These are phyloP conservation scores for Ilex paraguariensis DNA, from an alignment of 305 asterid genomes.

Conservation along the genomic window DNA sequence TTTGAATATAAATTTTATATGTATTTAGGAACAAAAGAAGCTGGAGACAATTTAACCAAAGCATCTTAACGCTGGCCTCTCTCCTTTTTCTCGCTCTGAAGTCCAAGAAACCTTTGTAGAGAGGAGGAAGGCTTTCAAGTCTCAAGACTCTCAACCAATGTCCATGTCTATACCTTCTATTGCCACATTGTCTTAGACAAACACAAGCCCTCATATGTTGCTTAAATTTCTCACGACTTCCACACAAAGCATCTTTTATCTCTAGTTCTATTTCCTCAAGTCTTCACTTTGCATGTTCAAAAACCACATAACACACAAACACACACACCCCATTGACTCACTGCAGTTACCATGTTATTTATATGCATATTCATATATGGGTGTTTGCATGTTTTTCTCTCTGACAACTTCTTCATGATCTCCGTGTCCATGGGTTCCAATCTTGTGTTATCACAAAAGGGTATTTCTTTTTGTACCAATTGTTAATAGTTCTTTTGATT, in stretches of 20 bases:
- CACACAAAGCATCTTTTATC: slow-evolving; percentile 13
- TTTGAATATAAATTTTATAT: too few relatives aligned
- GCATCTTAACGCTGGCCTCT: too few relatives aligned
- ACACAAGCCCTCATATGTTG: slow-evolving; percentile 10
- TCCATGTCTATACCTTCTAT: slow-evolving; percentile 15
- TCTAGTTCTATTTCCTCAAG: neutral
- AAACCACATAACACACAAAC: neutral
- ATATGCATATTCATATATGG: slow-evolving; percentile 1
- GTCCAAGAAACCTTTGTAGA: neutral
- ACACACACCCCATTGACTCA: slow-evolving; percentile 16
- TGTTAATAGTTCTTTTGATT: slow-evolving; percentile 19
- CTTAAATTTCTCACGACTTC: slow-evolving; percentile 10
- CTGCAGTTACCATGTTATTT: slow-evolving; percentile 2
- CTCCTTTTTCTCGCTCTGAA: slow-evolving; percentile 9
- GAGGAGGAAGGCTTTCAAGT: slow-evolving; percentile 11
- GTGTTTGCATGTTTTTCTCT: slow-evolving; percentile 36
- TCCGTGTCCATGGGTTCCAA: slow-evolving; percentile 7
- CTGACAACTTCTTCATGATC: slow-evolving; percentile 25
- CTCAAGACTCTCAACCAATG: slow-evolving; percentile 13
- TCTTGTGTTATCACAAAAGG: slow-evolving; percentile 21
- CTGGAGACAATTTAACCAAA: too few relatives aligned
- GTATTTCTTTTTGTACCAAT: slow-evolving; percentile 22
- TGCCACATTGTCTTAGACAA: slow-evolving; percentile 30
- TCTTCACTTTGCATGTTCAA: slow-evolving; percentile 43
- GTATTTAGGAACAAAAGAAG: too few relatives aligned